Conservation (phyloP, 352 stramenopile species). For the Halophytophthora polymorphica region DNA sequence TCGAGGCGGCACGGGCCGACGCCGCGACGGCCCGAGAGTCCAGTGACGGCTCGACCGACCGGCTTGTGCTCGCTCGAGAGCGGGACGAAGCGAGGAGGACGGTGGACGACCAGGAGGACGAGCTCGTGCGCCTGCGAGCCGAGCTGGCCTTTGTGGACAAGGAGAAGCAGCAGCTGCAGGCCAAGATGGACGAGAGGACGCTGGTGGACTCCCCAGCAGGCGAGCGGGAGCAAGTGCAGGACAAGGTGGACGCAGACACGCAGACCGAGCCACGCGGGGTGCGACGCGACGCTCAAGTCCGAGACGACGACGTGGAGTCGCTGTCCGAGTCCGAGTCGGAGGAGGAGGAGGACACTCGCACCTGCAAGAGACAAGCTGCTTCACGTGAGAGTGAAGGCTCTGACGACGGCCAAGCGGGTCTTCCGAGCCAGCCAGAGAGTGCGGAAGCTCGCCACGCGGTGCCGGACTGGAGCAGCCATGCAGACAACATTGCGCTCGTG, state of each 20-base stretch:
- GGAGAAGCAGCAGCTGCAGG: too few species aligned
- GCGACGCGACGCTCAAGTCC: not conserved
- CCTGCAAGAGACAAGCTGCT: constrained; percentile 2
- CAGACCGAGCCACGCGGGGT: constrained; percentile 5
- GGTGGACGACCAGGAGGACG: too few species aligned
- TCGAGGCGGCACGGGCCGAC: constrained; percentile 21
- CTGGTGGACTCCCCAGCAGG: too few species aligned
- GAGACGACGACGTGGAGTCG: constrained; percentile 14
- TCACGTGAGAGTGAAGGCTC: not conserved
- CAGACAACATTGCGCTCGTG: constrained; percentile 36
- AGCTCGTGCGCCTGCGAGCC: too few species aligned
- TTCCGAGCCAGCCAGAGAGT: too few species aligned
- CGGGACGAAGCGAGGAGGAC: too few species aligned
- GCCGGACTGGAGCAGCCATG: constrained; percentile 12
- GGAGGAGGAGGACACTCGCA: too few species aligned
- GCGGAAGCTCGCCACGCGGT: not conserved
- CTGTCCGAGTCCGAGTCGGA: too few species aligned
- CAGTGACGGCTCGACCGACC: not conserved
- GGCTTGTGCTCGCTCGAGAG: too few species aligned
- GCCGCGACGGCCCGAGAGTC: not conserved
- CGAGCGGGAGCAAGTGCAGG: too few species aligned
- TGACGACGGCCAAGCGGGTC: not conserved
- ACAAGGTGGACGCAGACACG: constrained; percentile 11
- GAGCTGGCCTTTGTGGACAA: too few species aligned
- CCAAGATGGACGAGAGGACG: too few species aligned